Evolutionary conservation across 805 yeast species (phyloP), one percentile per base, ranked within the genome.

Genomic region (Cyberlindnera bimundalis): DNA sequence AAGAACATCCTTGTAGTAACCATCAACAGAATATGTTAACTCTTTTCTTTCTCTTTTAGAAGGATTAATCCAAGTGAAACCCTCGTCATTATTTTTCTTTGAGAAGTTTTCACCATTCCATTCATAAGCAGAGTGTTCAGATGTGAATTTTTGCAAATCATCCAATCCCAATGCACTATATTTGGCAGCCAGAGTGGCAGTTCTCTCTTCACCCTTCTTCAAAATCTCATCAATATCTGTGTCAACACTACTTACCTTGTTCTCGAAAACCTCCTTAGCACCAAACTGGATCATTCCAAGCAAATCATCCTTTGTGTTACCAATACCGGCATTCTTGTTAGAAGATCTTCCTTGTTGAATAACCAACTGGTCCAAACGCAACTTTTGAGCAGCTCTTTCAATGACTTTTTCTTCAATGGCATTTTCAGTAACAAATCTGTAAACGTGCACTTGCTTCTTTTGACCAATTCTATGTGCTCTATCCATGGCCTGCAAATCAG

Each of bases 391-490:
- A 1, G 99, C 99, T 44, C 97, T 75, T 58, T 91, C 98, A 46
- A 91, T 73, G 12, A 91, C 97, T 55, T 91, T 91, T 61, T 91
- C 99, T 58, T 91, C 99, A 53, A 91, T 87, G 1, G 98, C 96
- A 64, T 87, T 80, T 58, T 91, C 98, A 3, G 97, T 91, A 20
- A 91, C 95, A 65, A 91, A 87, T 50, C 99, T 70, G 61, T 76
- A 91, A 15, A 91, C 98, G 53, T 81, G 76, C 8, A 91, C 99
- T 66, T 91, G 99, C 58, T 91, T 91, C 60, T 86, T 91, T 62
- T 90, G 98, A 15, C 98, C 98, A 59, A 90, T 90, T 70, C 98
- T 79, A 59, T 90, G 98, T 1, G 97, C 98, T 59, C 98, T 76
- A 62, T 91, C 98, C 98, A 90, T 90, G 1, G 97, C 97, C 66